Percentiles rank a stretch among this genome's conserved stretches.
These are phyloP conservation scores for Ensete ventricosum DNA, from an alignment of 176 grass and related monocot genomes.

Conservation along the genomic window DNA sequence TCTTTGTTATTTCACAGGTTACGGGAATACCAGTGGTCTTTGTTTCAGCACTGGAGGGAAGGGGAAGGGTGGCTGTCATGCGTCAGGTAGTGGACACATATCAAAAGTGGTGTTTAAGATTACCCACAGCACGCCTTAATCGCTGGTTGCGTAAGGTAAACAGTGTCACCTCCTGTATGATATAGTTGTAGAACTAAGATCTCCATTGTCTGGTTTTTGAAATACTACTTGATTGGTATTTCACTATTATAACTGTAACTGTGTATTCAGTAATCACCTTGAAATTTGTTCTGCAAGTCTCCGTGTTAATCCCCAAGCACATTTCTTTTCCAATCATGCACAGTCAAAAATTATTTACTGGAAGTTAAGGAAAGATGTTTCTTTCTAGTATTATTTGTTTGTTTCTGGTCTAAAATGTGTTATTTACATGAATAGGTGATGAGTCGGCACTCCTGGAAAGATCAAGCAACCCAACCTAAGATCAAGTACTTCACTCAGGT, in stretches of 20 bases:
- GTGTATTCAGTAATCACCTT: neutral
- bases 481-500: conserved; percentile 97
- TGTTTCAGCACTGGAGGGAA: conserved; percentile 89
- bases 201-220: neutral
- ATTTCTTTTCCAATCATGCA: too few relatives aligned
- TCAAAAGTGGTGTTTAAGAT: conserved; percentile 82
- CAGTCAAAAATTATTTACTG: neutral
- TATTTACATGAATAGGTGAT: conserved; percentile 44
- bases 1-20: conserved; percentile 36
- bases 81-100: conserved; percentile 71
- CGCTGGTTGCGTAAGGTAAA: conserved; percentile 95
- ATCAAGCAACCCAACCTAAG: conserved; percentile 74
- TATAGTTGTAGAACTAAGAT: neutral
- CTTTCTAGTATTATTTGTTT: neutral
- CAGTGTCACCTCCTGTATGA: neutral
- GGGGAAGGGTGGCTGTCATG: conserved; percentile 64
- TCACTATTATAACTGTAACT: neutral
- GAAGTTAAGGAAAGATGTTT: neutral
- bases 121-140: conserved; percentile 78
- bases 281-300: neutral
- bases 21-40: conserved; percentile 90
- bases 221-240: conserved; percentile 18
- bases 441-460: conserved; percentile 97
- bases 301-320: too few relatives aligned
- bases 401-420: neutral